These are phyloP conservation scores for Aspergillus quadricinctus DNA, from an alignment of 2,329 filamentous ascomycete genomes.

Conservation along the genomic window DNA sequence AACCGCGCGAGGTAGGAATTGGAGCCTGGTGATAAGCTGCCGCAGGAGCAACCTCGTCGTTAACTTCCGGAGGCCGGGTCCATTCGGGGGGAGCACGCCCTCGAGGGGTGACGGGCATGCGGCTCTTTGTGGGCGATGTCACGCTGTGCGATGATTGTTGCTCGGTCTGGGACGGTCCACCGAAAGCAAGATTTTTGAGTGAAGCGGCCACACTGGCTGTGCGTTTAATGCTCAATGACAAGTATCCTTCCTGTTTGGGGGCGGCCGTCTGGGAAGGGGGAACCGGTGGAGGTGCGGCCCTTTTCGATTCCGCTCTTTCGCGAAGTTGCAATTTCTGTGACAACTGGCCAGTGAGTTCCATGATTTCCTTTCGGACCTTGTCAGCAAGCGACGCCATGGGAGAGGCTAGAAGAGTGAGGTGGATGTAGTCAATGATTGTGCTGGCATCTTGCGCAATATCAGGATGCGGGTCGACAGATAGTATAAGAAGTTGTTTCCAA, in stretches of 20 bases:
- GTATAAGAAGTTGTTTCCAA: slow-evolving; percentile 87
- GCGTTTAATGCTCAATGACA: slow-evolving; percentile 56
- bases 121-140: slow-evolving; percentile 28
- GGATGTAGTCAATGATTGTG: slow-evolving; percentile 80
- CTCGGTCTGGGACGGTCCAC: slow-evolving; percentile 37
- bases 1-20: slow-evolving; percentile 75
- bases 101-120: slow-evolving; percentile 42
- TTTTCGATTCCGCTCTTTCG: slow-evolving; percentile 32
- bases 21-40: slow-evolving; percentile 72
- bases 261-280: slow-evolving; percentile 45
- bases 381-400: slow-evolving; percentile 68
- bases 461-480: slow-evolving; percentile 90
- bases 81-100: slow-evolving; percentile 55
- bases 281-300: slow-evolving; percentile 39
- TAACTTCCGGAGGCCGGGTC: slow-evolving; percentile 67
- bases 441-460: slow-evolving; percentile 84
- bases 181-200: slow-evolving; percentile 58
- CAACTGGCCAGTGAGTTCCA: slow-evolving; percentile 31
- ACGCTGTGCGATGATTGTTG: slow-evolving; percentile 22
- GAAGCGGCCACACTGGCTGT: slow-evolving; percentile 63
- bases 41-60: slow-evolving; percentile 61
- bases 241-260: slow-evolving; percentile 56
- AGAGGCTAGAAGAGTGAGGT: slow-evolving; percentile 73
- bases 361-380: slow-evolving; percentile 64
- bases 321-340: slow-evolving; percentile 37